phyloP scores from a whole-genome alignment of 768 basidiomycete genomes.

The Suillus spraguei region DNA sequence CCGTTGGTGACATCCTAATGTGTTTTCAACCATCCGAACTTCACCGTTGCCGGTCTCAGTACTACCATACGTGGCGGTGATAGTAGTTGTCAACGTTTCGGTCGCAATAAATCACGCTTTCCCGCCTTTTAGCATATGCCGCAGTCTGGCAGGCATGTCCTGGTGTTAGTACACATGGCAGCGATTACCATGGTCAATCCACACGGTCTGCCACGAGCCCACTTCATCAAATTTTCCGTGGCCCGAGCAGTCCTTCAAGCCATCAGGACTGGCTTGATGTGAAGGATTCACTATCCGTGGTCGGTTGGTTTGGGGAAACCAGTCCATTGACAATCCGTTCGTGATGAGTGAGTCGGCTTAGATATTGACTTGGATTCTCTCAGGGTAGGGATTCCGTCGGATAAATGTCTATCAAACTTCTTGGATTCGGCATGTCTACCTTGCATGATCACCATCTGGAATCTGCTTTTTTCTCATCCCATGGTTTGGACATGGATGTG shows the following conservation, averaged over 20 bases:
- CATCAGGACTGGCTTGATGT: not conserved
- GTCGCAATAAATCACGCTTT: not conserved
- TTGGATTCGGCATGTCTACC: not conserved
- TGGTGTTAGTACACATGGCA: not conserved
- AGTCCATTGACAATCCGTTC: too few species aligned
- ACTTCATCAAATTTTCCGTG: not conserved
- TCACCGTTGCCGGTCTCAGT: not conserved
- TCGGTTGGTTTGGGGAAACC: not conserved
- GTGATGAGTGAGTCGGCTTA: not conserved
- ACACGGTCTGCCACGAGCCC: not conserved
- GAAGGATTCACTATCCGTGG: not conserved
- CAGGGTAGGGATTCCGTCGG: not conserved
- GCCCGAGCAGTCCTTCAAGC: not conserved
- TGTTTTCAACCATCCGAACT: not conserved
- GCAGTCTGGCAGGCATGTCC: not conserved
- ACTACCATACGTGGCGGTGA: not conserved
- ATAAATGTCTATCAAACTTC: not conserved
- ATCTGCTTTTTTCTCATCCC: not conserved
- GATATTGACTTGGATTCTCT: not conserved
- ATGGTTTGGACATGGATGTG: not conserved
- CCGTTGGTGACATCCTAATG: not conserved
- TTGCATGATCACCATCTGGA: not conserved
- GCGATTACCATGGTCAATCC: not conserved
- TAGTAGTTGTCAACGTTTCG: not conserved
- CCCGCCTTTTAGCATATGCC: not conserved